Conservation (phyloP, 169 alveolate species). For the Cryptosporidium tyzzeri region DNA sequence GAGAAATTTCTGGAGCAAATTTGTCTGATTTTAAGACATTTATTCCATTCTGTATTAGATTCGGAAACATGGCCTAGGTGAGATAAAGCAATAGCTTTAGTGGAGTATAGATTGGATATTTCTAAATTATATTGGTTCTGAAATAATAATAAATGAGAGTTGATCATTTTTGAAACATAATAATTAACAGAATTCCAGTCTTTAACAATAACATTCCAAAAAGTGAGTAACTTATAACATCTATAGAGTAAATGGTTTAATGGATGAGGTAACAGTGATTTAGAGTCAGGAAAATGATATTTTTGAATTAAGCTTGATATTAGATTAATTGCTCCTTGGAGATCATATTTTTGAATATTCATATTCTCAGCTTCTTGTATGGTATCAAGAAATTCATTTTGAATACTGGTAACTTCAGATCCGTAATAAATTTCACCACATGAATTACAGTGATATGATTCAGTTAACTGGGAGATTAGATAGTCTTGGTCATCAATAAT, state of each 20-base stretch:
- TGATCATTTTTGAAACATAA: slow-evolving; percentile 41
- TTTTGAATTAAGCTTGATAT: neutral
- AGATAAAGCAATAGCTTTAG: slow-evolving; percentile 53
- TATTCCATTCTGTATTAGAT: slow-evolving; percentile 17
- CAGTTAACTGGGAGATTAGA: slow-evolving; percentile 52
- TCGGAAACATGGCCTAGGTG: slow-evolving; percentile 23
- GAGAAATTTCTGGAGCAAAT: slow-evolving; percentile 13
- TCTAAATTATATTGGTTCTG: slow-evolving; percentile 17
- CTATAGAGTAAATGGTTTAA: slow-evolving; percentile 35
- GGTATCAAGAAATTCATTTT: slow-evolving; percentile 20
- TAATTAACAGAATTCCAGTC: slow-evolving; percentile 36
- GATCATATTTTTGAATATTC: slow-evolving; percentile 30
- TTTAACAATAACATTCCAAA: slow-evolving; percentile 35
- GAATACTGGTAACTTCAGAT: slow-evolving; percentile 25
- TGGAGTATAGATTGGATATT: slow-evolving; percentile 42
- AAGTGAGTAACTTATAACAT: slow-evolving; percentile 57
- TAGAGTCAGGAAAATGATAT: neutral
- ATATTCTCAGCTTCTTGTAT: slow-evolving; percentile 19
- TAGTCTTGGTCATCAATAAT: slow-evolving; percentile 44
- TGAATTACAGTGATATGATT: slow-evolving; percentile 3
- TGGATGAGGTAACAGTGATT: slow-evolving; percentile 14
- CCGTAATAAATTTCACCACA: slow-evolving; percentile 42
- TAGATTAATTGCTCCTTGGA: slow-evolving; percentile 7
- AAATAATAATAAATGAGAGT: slow-evolving; percentile 6
- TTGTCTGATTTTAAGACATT: slow-evolving; percentile 11